Base-by-base conservation (phyloP, 75 land plant species). In the Cryptomeria japonica region DNA sequence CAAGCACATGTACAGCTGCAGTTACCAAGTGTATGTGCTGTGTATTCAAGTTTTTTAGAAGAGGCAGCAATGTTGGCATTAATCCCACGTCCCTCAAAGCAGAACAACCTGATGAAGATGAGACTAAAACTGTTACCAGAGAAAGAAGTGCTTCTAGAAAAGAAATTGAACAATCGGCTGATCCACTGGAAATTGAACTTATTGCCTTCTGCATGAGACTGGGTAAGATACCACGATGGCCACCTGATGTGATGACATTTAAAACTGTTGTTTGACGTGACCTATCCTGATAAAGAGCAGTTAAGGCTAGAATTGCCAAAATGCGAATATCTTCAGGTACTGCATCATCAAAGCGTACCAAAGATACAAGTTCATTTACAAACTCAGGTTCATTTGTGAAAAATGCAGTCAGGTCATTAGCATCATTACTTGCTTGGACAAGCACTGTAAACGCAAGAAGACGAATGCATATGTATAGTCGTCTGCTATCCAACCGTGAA, bases 121-220 rank as follows among this genome's bases (percentile, higher is more conserved):
- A 97, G 36, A 96, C 97, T 76, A 97, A 89, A 75, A 94, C 92
- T 61, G 95, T 92, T 32, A 97, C 93, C 85, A 98, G 92, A 80
- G 94, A 94, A 82, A 98, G 90, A 64, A 98, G 93, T 22, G 97
- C 96, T 80, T 98, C 99, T 13, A 93, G 96, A 91, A 97, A 97
- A 51, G 91, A 88, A 84, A 96, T 82, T 19, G 99, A 96, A 89
- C 93, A 95, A 53, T 89, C 91, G 19, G 91, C 83, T 31, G 94
- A 68, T 73, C 91, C 89, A 85, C 86, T 90, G 28, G 93, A 80
- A 73, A 97, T 88, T 22, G 96, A 95, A 82, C 90, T 93, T n/a
- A 97, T 87, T 41, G 96, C 94, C 87, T 96, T 98, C 92, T 98
- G 99, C 93, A 98, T 91, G 16, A 98, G 93, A 88, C 93, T 98